Percentiles rank a stretch among this genome's conserved stretches.
Evolutionary conservation across 2,329 filamentous ascomycete species (phyloP).

Genomic region (Talaromyces rugulosus): DNA sequence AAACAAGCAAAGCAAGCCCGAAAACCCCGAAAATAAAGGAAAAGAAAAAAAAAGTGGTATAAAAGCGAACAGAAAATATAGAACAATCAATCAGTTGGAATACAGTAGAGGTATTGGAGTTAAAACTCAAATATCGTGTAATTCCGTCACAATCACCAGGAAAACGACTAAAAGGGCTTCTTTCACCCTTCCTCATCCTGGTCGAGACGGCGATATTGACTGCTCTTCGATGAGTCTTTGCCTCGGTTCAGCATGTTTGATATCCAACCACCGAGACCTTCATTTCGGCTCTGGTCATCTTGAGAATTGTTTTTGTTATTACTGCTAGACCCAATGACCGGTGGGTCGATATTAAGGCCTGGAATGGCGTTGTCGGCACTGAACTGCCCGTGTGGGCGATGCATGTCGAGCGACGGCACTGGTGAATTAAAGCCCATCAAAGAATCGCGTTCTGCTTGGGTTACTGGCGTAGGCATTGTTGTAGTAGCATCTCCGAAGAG

Average conservation of each 20-base stretch:
- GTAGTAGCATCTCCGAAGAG: conserved; percentile 92
- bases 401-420: conserved; percentile 70
- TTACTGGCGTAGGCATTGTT: conserved; percentile 71
- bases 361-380: conserved; percentile 69
- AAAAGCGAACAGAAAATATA: background rate
- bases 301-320: conserved; percentile 46
- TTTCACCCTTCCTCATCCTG: conserved; percentile 38
- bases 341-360: conserved; percentile 75
- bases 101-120: background rate
- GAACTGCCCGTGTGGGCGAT: conserved; percentile 42
- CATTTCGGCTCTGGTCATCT: conserved; percentile 32
- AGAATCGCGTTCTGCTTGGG: conserved; percentile 75
- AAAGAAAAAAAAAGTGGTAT: background rate
- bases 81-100: background rate
- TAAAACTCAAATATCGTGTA: background rate
- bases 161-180: background rate
- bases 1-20: background rate
- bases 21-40: background rate
- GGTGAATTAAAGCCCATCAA: conserved; percentile 76
- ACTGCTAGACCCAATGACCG: conserved; percentile 52
- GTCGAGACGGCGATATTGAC: conserved; percentile 42
- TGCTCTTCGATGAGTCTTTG: conserved; percentile 30
- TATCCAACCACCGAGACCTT: conserved; percentile 67
- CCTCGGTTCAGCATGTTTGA: conserved; percentile 59
- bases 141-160: background rate